Evolutionary conservation across 1,284 basidiomycete genomes (phyloP).

Genomic region (Rhodotorula sp.): DNA sequence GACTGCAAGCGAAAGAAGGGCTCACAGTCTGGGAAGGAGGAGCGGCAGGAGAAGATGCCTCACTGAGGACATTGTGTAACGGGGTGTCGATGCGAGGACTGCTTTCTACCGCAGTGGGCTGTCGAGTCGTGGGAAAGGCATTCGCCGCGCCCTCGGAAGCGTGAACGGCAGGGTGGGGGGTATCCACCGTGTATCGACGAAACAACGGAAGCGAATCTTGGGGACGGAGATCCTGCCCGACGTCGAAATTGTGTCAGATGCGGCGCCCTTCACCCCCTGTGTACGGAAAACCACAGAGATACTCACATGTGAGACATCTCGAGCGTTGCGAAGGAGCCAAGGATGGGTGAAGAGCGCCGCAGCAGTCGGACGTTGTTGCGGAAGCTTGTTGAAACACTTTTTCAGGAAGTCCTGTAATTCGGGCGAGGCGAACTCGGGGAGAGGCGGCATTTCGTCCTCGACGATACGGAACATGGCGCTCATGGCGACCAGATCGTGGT

Average conservation of each 20-base stretch:
- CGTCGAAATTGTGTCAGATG: neutral
- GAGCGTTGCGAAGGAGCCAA: constrained; percentile 74
- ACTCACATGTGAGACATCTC: constrained; percentile 67
- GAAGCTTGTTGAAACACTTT: constrained; percentile 86
- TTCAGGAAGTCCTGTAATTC: constrained; percentile 72
- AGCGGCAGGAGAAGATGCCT: too few species aligned
- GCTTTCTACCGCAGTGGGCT: too few species aligned
- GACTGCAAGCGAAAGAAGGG: too few species aligned
- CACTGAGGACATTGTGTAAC: too few species aligned
- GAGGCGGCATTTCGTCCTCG: constrained; percentile 76
- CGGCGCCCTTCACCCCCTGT: constrained; percentile 54
- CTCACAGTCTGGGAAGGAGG: too few species aligned
- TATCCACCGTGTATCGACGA: constrained; percentile 55
- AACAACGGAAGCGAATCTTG: constrained; percentile 94
- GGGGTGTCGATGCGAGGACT: too few species aligned
- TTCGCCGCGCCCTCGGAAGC: too few species aligned
- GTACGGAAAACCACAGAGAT: constrained; percentile 79
- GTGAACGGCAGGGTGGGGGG: too few species aligned
- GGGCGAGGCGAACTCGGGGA: constrained; percentile 73
- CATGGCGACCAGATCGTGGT: constrained; percentile 60
- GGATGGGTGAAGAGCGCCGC: constrained; percentile 80
- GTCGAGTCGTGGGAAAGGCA: too few species aligned
- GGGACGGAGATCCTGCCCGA: constrained; percentile 66
- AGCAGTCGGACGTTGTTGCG: constrained; percentile 68
- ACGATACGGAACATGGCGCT: constrained; percentile 84